Conservation (phyloP, 23 red algal genomes). For the Gracilaria caudata region DNA sequence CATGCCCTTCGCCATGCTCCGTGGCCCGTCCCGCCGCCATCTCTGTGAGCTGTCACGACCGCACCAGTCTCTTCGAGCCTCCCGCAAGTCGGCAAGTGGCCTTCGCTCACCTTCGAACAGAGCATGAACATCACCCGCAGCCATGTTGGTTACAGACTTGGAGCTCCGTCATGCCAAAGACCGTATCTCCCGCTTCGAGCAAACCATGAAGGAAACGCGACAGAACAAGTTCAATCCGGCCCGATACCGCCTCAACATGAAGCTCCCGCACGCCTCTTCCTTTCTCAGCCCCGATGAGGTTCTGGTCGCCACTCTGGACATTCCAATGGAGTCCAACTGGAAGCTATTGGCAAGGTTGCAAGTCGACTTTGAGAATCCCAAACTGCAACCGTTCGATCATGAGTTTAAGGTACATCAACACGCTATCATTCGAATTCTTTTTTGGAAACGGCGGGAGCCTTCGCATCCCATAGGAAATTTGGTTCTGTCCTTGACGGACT, state of each 20-base stretch:
- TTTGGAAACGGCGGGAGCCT: not conserved
- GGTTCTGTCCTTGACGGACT: not conserved
- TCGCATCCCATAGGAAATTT: not conserved
- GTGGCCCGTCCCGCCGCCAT: no score
- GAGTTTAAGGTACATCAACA: slow-evolving; percentile 2
- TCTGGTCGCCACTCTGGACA: slow-evolving; percentile 6
- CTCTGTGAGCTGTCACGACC: no score
- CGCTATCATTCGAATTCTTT: not conserved
- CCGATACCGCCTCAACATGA: not conserved
- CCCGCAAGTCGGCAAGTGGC: not conserved
- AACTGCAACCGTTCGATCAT: slow-evolving; percentile 20
- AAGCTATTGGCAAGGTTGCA: slow-evolving; percentile 1
- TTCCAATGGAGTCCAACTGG: not conserved
- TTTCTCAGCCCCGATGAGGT: not conserved
- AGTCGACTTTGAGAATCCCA: not conserved
- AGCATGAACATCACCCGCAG: not conserved
- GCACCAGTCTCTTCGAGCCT: not conserved
- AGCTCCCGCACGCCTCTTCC: slow-evolving; percentile 10
- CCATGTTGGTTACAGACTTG: slow-evolving; percentile 11
- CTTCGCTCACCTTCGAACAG: not conserved
- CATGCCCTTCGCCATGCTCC: no score
- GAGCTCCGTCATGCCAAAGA: slow-evolving; percentile 12
- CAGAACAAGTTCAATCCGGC: not conserved
- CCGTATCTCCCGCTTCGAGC: not conserved
- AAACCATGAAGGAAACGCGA: not conserved